A percentile compares a stretch with the other conserved stretches of the same genome.
These are phyloP conservation scores for Ehretia macrophylla DNA, from an alignment of 257 asterid genomes.

Conservation along the genomic window DNA sequence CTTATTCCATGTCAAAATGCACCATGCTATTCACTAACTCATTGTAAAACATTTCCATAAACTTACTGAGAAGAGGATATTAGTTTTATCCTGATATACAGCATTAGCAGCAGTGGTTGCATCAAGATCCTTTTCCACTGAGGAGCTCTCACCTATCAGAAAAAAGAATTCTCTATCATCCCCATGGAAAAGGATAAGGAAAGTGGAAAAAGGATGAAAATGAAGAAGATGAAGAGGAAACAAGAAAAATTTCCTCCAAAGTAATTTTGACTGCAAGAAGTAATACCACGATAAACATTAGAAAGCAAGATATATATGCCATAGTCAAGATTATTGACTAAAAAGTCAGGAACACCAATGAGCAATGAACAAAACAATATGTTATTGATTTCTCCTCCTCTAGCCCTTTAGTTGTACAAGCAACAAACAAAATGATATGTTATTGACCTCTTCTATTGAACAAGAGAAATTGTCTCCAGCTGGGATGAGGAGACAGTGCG, in stretches of 20 bases:
- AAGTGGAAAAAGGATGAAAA: not conserved
- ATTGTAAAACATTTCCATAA: slow-evolving; percentile 21
- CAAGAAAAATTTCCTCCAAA: not conserved
- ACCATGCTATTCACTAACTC: not conserved
- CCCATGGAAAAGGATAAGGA: slow-evolving; percentile 9
- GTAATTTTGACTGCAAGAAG: not conserved
- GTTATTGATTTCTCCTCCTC: too few relatives aligned
- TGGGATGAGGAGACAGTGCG: too few relatives aligned
- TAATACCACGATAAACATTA: too few relatives aligned
- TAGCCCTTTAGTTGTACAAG: too few relatives aligned
- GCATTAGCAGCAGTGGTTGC: slow-evolving; percentile 72
- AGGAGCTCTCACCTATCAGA: slow-evolving; percentile 87
- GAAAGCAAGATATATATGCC: too few relatives aligned
- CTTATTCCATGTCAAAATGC: too few relatives aligned
- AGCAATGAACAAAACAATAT: too few relatives aligned
- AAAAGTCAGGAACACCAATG: too few relatives aligned
- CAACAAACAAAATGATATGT: too few relatives aligned
- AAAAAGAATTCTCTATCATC: slow-evolving; percentile 13
- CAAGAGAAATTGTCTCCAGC: too few relatives aligned
- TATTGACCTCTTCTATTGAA: too few relatives aligned
- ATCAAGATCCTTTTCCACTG: slow-evolving; percentile 92
- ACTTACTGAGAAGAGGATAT: slow-evolving; percentile 91
- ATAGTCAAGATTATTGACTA: too few relatives aligned
- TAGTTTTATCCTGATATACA: slow-evolving; percentile 98
- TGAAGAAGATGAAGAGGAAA: not conserved